A percentile compares a stretch with the other conserved stretches of the same genome.
phyloP scores from a whole-genome alignment of 1,139 yeast species.

The Pichia sp. region DNA sequence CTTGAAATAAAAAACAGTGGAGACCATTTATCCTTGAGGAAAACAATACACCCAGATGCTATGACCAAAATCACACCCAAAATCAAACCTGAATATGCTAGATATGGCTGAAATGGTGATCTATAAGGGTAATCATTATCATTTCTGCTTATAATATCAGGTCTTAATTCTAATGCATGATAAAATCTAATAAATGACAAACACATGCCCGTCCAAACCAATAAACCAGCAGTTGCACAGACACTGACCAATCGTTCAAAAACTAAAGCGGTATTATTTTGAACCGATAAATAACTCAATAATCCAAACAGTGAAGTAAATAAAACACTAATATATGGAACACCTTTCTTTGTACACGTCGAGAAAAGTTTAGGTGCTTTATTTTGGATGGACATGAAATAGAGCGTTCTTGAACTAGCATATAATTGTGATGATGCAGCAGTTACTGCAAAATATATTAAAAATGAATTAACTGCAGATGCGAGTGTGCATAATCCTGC shows the following conservation, averaged over 20 bases:
- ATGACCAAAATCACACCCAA: constrained; percentile 51
- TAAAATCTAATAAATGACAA: constrained; percentile 64
- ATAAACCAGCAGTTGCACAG: constrained; percentile 62
- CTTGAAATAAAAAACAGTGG: constrained; percentile 58
- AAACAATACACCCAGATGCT: constrained; percentile 66
- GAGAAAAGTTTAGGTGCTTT: constrained; percentile 60
- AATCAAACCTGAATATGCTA: constrained; percentile 60
- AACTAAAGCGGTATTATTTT: constrained; percentile 53
- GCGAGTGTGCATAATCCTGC: constrained; percentile 61
- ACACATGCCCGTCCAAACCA: constrained; percentile 82
- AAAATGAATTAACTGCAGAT: constrained; percentile 55
- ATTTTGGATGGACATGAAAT: constrained; percentile 65
- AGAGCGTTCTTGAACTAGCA: constrained; percentile 72
- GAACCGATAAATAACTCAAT: constrained; percentile 53
- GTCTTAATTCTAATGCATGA: constrained; percentile 58
- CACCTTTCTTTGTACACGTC: constrained; percentile 56
- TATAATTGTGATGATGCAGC: constrained; percentile 75
- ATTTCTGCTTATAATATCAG: constrained; percentile 57
- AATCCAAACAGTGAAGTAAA: constrained; percentile 56
- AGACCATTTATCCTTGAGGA: constrained; percentile 56
- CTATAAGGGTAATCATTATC: constrained; percentile 68
- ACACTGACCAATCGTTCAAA: constrained; percentile 60
- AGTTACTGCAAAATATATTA: constrained; percentile 68
- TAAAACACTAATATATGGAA: constrained; percentile 65
- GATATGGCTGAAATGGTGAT: constrained; percentile 71